phyloP scores from a whole-genome alignment of 371 early-diverging fungal genomes.

The Rhizopus arrhizus region DNA sequence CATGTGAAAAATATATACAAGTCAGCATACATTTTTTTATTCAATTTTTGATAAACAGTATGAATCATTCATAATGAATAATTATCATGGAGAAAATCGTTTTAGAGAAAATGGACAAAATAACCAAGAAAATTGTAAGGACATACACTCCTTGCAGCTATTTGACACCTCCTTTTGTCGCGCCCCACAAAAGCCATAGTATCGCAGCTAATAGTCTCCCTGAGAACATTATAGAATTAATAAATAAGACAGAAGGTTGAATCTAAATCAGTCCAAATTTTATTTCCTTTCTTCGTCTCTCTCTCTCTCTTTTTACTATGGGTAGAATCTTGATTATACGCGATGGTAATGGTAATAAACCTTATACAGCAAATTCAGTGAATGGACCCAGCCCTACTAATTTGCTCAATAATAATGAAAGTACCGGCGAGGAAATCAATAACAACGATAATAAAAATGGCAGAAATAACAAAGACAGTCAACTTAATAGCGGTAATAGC shows the following conservation, averaged over 20 bases:
- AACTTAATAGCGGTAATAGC: not conserved
- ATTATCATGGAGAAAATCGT: not conserved
- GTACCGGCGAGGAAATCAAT: not conserved
- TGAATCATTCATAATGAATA: no score
- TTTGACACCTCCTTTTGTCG: not conserved
- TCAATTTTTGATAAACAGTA: no score
- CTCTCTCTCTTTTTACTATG: no score
- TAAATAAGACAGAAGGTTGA: no score
- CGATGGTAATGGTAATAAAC: constrained; percentile 3
- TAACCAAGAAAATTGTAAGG: not conserved
- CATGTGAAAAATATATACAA: no score
- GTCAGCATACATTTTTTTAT: no score
- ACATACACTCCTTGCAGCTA: not conserved
- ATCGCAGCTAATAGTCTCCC: constrained; percentile 4
- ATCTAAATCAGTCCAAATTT: no score
- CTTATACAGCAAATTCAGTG: no score
- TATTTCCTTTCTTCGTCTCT: no score
- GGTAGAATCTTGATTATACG: not conserved
- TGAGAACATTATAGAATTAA: not conserved
- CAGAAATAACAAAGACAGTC: not conserved
- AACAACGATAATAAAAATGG: not conserved
- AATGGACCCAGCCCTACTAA: no score
- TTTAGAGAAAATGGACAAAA: not conserved
- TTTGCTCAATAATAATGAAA: not conserved
- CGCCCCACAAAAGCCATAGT: not conserved